These are phyloP conservation scores for Quercus agrifolia DNA, from an alignment of 306 rosid species.

Conservation along the genomic window DNA sequence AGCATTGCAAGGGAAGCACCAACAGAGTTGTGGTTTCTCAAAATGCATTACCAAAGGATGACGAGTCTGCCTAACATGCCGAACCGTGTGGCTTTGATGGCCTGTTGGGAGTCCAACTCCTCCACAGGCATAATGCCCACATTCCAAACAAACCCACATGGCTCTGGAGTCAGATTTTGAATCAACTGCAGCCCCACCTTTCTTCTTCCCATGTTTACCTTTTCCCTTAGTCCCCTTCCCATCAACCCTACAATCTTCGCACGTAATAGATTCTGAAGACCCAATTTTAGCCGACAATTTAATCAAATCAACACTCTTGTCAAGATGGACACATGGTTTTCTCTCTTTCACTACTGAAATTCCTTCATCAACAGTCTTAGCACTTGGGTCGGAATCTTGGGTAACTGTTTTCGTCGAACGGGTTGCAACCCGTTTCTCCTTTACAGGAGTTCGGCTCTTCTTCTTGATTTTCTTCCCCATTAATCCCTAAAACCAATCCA, in stretches of 20 bases:
- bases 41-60: conserved; percentile 66
- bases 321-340: conserved; percentile 66
- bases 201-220: conserved; percentile 75
- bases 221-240: conserved; percentile 62
- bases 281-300: conserved; percentile 52
- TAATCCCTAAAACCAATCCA: conserved; percentile 44
- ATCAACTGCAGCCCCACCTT: conserved; percentile 49
- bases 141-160: conserved; percentile 87
- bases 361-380: conserved; percentile 39
- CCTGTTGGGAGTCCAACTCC: conserved; percentile 78
- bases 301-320: conserved; percentile 56
- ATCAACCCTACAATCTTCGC: conserved; percentile 80
- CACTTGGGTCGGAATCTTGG: conserved; percentile 27
- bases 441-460: conserved; percentile 49
- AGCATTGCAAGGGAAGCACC: conserved; percentile 80
- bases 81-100: conserved; percentile 54
- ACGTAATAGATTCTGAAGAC: conserved; percentile 37
- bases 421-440: conserved; percentile 47
- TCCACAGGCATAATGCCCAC: conserved; percentile 80
- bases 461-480: conserved; percentile 92
- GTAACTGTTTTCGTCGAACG: conserved; percentile 28
- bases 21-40: conserved; percentile 69
- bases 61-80: conserved; percentile 63
- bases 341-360: conserved; percentile 45
- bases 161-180: conserved; percentile 59